Percentiles rank a stretch among this genome's conserved stretches.
Conservation (phyloP, 495 filamentous ascomycete species). For the Neurospora sublineolata region DNA sequence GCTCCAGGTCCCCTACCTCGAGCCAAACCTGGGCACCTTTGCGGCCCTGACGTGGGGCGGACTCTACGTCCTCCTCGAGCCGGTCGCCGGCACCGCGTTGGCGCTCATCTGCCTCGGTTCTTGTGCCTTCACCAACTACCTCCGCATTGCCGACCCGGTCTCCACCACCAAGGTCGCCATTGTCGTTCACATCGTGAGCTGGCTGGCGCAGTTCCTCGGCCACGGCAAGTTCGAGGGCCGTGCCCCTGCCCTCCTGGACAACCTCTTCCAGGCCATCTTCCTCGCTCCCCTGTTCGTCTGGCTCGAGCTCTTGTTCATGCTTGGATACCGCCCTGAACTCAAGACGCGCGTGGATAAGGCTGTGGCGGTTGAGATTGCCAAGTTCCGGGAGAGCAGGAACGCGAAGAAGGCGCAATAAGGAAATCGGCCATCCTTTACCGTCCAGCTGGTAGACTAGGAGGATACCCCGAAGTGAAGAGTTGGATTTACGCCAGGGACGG, state of each 20-base stretch:
- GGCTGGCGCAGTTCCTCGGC: slow-evolving; percentile 83
- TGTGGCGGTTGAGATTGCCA: slow-evolving; percentile 57
- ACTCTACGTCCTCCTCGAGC: slow-evolving; percentile 87
- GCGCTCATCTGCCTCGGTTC: slow-evolving; percentile 61
- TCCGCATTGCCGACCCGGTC: slow-evolving; percentile 52
- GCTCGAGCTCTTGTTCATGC: slow-evolving; percentile 84
- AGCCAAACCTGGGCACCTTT: slow-evolving; percentile 70
- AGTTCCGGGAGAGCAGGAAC: slow-evolving; percentile 36
- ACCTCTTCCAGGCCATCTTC: slow-evolving; percentile 78
- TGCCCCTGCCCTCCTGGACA: slow-evolving; percentile 82
- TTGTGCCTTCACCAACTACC: slow-evolving; percentile 63
- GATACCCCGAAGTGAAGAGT: neutral
- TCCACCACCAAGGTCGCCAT: slow-evolving; percentile 60
- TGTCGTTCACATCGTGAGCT: slow-evolving; percentile 57
- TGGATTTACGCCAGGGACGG: neutral
- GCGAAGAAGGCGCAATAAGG: slow-evolving; percentile 11
- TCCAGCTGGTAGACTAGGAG: neutral
- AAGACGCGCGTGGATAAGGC: slow-evolving; percentile 65
- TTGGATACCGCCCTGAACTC: slow-evolving; percentile 83
- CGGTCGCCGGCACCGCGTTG: slow-evolving; percentile 69
- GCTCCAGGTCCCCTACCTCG: slow-evolving; percentile 63
- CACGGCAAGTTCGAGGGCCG: slow-evolving; percentile 84
- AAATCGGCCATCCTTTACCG: neutral
- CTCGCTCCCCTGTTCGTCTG: slow-evolving; percentile 98
- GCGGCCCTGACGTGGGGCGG: slow-evolving; percentile 55